A percentile compares a stretch with the other conserved stretches of the same genome.
Conservation (phyloP, 2,329 filamentous ascomycete genomes). For the Pezicula carpinea region DNA sequence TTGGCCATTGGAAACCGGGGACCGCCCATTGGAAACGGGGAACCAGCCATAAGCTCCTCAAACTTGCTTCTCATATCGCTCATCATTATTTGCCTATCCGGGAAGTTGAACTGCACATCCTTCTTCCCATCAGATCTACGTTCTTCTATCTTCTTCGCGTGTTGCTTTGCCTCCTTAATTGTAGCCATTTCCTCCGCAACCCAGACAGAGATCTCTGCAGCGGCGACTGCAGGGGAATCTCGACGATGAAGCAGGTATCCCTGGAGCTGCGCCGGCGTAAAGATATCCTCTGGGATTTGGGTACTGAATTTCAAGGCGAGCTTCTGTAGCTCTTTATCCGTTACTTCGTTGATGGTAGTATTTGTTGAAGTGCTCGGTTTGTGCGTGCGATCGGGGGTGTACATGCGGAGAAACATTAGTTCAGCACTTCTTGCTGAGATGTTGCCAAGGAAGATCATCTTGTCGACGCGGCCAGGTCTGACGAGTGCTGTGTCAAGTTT, state of each 20-base stretch:
- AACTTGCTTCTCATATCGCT: no score
- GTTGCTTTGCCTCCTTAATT: conserved; percentile 40
- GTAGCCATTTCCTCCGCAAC: conserved; percentile 79
- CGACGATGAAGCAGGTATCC: conserved; percentile 37
- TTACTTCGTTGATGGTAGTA: conserved; percentile 8
- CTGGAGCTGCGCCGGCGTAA: conserved; percentile 46
- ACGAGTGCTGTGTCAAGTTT: conserved; percentile 88
- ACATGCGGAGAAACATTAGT: conserved; percentile 45
- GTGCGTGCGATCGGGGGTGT: conserved; percentile 26
- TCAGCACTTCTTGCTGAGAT: conserved; percentile 47
- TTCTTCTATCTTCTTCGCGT: background rate
- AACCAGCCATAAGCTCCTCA: no score
- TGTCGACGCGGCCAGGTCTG: conserved; percentile 85
- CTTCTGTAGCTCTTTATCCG: conserved; percentile 29
- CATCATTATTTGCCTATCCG: no score
- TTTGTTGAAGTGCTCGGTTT: background rate
- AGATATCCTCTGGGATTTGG: conserved; percentile 41
- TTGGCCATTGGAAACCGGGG: no score
- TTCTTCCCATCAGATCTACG: no score
- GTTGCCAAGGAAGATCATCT: conserved; percentile 88
- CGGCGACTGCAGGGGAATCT: conserved; percentile 67
- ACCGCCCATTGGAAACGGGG: no score
- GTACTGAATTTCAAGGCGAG: conserved; percentile 51
- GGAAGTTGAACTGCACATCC: no score
- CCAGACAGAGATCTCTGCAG: conserved; percentile 80